Evolutionary conservation across 352 stramenopile species (phyloP), one percentile per base, ranked within the genome.

Genomic region (Pilasporangium apinafurcum): DNA sequence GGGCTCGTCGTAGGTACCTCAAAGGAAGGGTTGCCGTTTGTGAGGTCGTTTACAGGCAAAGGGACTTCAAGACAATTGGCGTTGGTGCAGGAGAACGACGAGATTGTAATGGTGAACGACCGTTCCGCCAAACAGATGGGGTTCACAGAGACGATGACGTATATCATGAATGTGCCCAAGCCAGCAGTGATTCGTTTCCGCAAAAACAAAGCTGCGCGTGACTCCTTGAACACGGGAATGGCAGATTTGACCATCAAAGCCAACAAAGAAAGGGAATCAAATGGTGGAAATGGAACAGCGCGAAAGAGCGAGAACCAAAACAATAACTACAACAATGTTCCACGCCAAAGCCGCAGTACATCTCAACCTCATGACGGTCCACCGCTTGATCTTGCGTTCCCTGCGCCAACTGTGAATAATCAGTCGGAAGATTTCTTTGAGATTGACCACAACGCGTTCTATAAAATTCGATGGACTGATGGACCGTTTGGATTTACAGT

Each of bases 141-240:
- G 29, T 92, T 92, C 47, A 66, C 69, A 2, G 69, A 83, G 53
- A 85, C 55, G n/a, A 90, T 92, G 75, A 66, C 83, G 44, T 87
- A 86, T 56, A 77, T 92, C 57, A 88, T 87, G 75, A 81, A 85
- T 53, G 75, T 89, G 32, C 73, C 77, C 41, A 90, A 90, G 62
- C 80, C 80, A 5, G 75, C 77, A 0, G 68, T 89, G 1, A 67
- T 92, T 17, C 75, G 80, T 5, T 92, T 92, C 48, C 24, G 33
- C 37, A 33, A 51, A 24, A 21, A 40, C 9, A 17, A 53, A 53
- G 36, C 10, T 12, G 40, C 47, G 6, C n/a, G n/a, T n/a, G n/a
- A n/a, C n/a, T n/a, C n/a, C n/a, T n/a, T n/a, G n/a, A n/a, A n/a
- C n/a, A n/a, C n/a, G n/a, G n/a, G n/a, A n/a, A n/a, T n/a, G n/a